Evolutionary conservation across 192 early-diverging fungal genomes (phyloP).

Genomic region (Mortierella antarctica): DNA sequence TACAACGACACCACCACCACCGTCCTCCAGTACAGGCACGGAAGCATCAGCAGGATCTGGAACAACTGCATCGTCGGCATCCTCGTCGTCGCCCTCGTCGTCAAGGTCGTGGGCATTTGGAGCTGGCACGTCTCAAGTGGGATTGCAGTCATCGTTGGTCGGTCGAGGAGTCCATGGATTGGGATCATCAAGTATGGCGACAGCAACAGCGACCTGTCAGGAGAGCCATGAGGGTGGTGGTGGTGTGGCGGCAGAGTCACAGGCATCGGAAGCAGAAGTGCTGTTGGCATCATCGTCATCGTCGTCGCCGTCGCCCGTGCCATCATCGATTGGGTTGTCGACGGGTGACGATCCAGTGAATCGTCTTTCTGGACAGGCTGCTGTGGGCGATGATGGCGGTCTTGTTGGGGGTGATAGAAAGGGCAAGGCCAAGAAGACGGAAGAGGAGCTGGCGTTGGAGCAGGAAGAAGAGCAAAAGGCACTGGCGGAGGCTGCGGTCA

Average conservation of each 20-base stretch:
- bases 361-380: not conserved
- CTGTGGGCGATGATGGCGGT: not conserved
- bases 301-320: not conserved
- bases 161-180: not conserved
- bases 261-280: too few relatives aligned
- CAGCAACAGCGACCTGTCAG: not conserved
- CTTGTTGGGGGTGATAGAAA: constrained; percentile 1
- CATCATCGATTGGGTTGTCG: not conserved
- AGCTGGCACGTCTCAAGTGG: constrained; percentile 7
- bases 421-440: constrained; percentile 38
- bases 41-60: not conserved
- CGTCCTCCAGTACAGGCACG: not conserved
- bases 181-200: not conserved
- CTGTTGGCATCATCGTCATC: not conserved
- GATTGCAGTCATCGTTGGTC: constrained; percentile 7
- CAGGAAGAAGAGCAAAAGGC: constrained; percentile 10
- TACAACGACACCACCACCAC: not conserved
- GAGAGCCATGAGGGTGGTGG: not conserved
- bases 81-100: constrained; percentile 23
- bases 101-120: constrained; percentile 19
- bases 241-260: too few relatives aligned
- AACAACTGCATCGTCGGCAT: not conserved
- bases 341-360: not conserved
- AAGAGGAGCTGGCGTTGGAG: constrained; percentile 8
- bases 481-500: not conserved